Base-by-base conservation (phyloP, 148 eudicot species). In the Fagopyrum tataricum region DNA sequence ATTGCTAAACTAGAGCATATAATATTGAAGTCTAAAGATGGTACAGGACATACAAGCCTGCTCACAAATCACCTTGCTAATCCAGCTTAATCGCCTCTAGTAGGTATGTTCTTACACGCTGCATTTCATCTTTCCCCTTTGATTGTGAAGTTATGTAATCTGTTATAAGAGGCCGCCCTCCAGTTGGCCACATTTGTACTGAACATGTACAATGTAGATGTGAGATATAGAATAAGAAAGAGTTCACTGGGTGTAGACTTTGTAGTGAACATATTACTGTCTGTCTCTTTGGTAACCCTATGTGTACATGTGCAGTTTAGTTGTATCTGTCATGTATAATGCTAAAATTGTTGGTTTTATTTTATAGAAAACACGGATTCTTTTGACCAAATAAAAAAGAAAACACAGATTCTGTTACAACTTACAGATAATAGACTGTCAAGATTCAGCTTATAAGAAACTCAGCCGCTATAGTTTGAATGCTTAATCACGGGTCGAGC, bases 11-110 rank as follows among this genome's bases (percentile, higher is more conserved):
- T 96, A 51, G 92, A 92, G 56, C 84, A 85, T 69, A 83, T 96
- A 48, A 92, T 92, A 72, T 96, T 92, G 96, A 90, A 80, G 79
- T 87, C 99, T 9, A 79, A 79, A 64, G 91, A 85, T 42, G 48
- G 52, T 43, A 70, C 26, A 43, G 1, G 15, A 44, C 48, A 43
- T 20, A 14, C 72, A 14, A 67, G 18, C 43, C 41, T 67, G 42
- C 70, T 31, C 44, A 67, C 18, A 70, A 43, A 43, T 1, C 8
- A 70, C 52, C 51, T 70, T 43, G 52, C 31, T 18, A 43, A 21
- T 68, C 26, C 72, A 68, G 49, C n/a, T 41, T 41, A 26, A 20
- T 61, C 13, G 58, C 1, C 62, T 56, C 11, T 10, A 21, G 37
- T 56, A 21, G 37, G 62, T 56, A 56, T 56, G 62, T 56, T 56